Conservation (phyloP, 1,284 basidiomycete genomes). For the Wolfiporia cocos region DNA sequence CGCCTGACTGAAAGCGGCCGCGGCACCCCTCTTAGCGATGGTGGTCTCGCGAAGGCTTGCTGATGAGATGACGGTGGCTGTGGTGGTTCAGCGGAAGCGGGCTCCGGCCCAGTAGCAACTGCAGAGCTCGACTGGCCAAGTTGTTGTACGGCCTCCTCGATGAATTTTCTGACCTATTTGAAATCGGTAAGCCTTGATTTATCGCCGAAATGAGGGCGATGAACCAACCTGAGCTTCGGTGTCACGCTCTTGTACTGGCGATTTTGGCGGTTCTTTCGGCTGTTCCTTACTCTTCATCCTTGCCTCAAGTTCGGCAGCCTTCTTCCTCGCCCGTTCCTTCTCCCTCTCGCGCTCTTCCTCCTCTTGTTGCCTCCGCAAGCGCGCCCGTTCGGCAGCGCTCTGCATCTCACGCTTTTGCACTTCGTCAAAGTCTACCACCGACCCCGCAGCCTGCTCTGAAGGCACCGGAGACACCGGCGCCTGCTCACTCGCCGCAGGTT, state of each 20-base stretch:
- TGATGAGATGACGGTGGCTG: slow-evolving; percentile 6
- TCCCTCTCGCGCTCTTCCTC: slow-evolving; percentile 83
- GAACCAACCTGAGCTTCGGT: slow-evolving; percentile 22
- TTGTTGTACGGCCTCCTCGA: slow-evolving; percentile 39
- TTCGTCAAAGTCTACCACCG: slow-evolving; percentile 60
- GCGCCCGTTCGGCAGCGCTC: slow-evolving; percentile 82
- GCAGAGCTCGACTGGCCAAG: too few relatives aligned
- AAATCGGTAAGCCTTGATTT: too few relatives aligned
- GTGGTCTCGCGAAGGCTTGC: slow-evolving; percentile 21
- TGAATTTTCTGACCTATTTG: too few relatives aligned
- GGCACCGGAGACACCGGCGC: slow-evolving; percentile 13
- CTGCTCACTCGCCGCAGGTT: slow-evolving; percentile 12
- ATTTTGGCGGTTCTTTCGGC: slow-evolving; percentile 19
- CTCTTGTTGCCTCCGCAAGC: slow-evolving; percentile 73
- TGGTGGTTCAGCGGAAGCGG: too few relatives aligned
- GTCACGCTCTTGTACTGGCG: slow-evolving; percentile 11
- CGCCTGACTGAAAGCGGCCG: slow-evolving; percentile 22
- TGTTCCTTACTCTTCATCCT: slow-evolving; percentile 48
- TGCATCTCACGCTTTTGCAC: slow-evolving; percentile 85
- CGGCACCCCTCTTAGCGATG: slow-evolving; percentile 25
- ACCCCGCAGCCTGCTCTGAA: slow-evolving; percentile 26
- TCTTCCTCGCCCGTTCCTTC: slow-evolving; percentile 77
- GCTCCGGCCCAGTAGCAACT: too few relatives aligned
- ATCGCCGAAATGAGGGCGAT: background rate
- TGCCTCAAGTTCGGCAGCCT: slow-evolving; percentile 83